Evolutionary conservation across 140 eudicot species (phyloP), one percentile per base, ranked within the genome.

Genomic region (Flaveria floridana): DNA sequence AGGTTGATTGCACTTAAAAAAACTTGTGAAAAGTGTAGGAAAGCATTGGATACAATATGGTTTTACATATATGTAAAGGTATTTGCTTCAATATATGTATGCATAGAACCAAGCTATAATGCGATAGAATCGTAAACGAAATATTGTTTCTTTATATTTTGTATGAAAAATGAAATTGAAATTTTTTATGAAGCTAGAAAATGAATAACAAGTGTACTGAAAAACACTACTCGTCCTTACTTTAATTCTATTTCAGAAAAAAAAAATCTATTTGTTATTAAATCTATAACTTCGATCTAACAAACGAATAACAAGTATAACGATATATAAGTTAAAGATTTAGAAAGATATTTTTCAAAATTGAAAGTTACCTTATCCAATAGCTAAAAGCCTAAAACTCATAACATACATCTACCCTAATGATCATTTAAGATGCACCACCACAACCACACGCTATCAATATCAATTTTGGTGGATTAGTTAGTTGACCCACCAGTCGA

Each of bases 391-490:
- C 25, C 25, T 23, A 23, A 62, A 62, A 62, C 65, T 21, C n/a
- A 21, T 58, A 21, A 37, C 23, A 58, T 55, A 53, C 65, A 58
- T 10, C 39, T 0, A 58, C 65, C 65, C 65, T 21, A 58, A 58
- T 58, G 37, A 70, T 4, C 26, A 52, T 70, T 67, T 68, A 68
- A 47, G 23, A 68, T 14, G 20, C 61, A 70, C 74, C 62, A 70
- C 46, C 14, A 14, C 41, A 48, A 69, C 74, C 74, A 7, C 25
- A 70, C 61, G 74, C 7, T 70, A 48, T 21, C 61, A 8, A 23
- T 48, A 7, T 69, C 74, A 69, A 14, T 39, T 44, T 19, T 44
- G 59, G 52, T 69, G 9, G 10, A 62, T 25, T 25, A 12, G 30
- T 47, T 23, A 26, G 46, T 48, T 48, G 62, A 44, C 59, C 62